Conservation (phyloP, 371 early-diverging fungal species). For the Haplosporangium sp. region DNA sequence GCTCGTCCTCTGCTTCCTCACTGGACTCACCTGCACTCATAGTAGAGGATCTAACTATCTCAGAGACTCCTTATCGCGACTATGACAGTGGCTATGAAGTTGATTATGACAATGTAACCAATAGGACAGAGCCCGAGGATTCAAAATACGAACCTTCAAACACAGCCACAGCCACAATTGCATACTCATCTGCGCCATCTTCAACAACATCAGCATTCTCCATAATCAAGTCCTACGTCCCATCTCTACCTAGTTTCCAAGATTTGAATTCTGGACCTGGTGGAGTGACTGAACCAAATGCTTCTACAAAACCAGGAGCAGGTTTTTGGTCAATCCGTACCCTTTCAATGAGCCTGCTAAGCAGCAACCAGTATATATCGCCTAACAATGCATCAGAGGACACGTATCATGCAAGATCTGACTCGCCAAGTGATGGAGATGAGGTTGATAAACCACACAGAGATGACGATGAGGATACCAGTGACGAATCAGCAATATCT, state of each 20-base stretch:
- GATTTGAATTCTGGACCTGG: constrained; percentile 2
- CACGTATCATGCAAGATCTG: not conserved
- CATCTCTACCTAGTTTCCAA: constrained; percentile 18
- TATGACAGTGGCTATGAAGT: constrained; percentile 5
- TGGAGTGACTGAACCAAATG: not conserved
- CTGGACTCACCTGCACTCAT: constrained; percentile 14
- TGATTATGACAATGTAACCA: not conserved
- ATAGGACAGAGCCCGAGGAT: not conserved
- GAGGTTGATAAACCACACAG: not conserved
- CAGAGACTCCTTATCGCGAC: constrained; percentile 13
- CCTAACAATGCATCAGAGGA: constrained; percentile 2
- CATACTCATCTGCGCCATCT: not conserved
- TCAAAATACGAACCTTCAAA: constrained; percentile 1
- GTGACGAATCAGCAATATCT: not conserved
- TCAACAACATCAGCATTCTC: constrained; percentile 23
- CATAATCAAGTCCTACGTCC: constrained; percentile 36
- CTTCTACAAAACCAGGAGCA: not conserved
- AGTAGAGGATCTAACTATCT: constrained; percentile 20
- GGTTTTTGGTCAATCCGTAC: constrained; percentile 40
- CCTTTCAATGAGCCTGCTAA: constrained; percentile 32
- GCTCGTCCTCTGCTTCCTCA: constrained; percentile 26
- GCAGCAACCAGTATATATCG: constrained; percentile 21
- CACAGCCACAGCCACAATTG: constrained; percentile 9
- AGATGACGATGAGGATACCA: not conserved
- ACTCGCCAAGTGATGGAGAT: not conserved